phyloP scores from a whole-genome alignment of 2,329 filamentous ascomycete genomes.

The Aureobasidium sp. region DNA sequence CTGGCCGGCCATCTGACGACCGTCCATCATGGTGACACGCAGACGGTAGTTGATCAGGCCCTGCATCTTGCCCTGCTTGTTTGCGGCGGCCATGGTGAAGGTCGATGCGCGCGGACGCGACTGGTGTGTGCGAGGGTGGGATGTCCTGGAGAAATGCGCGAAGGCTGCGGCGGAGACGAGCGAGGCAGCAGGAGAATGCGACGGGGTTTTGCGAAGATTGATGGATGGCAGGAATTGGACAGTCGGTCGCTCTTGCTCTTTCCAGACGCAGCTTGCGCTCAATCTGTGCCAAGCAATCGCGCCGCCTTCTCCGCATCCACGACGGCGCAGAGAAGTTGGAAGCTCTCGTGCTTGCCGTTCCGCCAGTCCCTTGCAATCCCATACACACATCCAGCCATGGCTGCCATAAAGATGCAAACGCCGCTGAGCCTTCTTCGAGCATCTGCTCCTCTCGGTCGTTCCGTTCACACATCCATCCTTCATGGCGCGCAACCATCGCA shows the following conservation, averaged over 20 bases:
- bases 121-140: background rate
- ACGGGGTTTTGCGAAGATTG: background rate
- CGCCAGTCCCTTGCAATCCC: background rate
- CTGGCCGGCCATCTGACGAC: constrained; percentile 91
- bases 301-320: constrained; percentile 8
- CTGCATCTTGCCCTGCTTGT: constrained; percentile 98
- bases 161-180: background rate
- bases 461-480: background rate
- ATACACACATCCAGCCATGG: background rate
- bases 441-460: background rate
- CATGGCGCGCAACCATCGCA: constrained; percentile 1
- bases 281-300: background rate
- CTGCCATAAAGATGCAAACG: constrained; percentile 5
- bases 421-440: background rate
- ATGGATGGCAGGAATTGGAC: background rate
- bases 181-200: background rate
- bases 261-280: constrained; percentile 2
- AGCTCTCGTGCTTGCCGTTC: background rate
- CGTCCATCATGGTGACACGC: constrained; percentile 91
- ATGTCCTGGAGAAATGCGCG: background rate
- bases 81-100: constrained; percentile 45
- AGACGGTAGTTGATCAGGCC: constrained; percentile 98
- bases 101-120: constrained; percentile 18
- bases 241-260: constrained; percentile 7
- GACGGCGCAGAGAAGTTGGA: constrained; percentile 5